Evolutionary conservation across 225 moss, liverwort and hornwort species (phyloP), one percentile per base, ranked within the genome.

Genomic region (Neckera pumila): DNA sequence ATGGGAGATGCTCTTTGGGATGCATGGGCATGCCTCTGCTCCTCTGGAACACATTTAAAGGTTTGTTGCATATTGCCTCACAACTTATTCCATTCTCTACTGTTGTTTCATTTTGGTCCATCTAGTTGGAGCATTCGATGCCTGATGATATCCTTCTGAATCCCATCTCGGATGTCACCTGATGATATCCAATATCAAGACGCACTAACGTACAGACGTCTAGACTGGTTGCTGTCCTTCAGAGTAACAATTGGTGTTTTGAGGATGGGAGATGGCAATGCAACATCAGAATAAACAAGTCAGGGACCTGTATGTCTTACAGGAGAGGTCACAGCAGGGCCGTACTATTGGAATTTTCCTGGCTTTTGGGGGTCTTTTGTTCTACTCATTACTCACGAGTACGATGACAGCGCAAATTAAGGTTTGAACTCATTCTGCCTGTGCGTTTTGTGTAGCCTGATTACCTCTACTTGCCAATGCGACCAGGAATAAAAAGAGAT

Each of bases 321-420:
- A 95, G 95, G 95, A 95, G 86, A 94, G 51, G 76, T 73, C 95
- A 85, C 92, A 74, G 84, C 87, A 92, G 84, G 95, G 93, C 38
- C 95, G 95, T 70, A 92, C 95, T 79, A 95, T 95, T 90, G 95
- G 95, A 82, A 91, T 95, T 53, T 90, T 93, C 82, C 54, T 95
- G 78, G 95, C 95, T 85, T 94, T 95, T 92, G 95, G 95, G 72
- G 95, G 95, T 80, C 94, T 95, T 67, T 89, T 95, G 83, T 95
- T 95, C 84, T 95, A 95, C 87, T 95, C 95, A 51, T 95, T 95
- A 90, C 95, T 95, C 86, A 95, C 95, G 47, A 95, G 95, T 91
- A 95, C 95, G 49, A 90, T 95, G 95, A 95, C 95, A 43, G 95
- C 95, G 42, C 95, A 95, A 94, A 93, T 95, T 67, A 95, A 95